A percentile compares a stretch with the other conserved stretches of the same genome.
Conservation (phyloP, 768 basidiomycete genomes). For the Dioszegia aurantiaca region DNA sequence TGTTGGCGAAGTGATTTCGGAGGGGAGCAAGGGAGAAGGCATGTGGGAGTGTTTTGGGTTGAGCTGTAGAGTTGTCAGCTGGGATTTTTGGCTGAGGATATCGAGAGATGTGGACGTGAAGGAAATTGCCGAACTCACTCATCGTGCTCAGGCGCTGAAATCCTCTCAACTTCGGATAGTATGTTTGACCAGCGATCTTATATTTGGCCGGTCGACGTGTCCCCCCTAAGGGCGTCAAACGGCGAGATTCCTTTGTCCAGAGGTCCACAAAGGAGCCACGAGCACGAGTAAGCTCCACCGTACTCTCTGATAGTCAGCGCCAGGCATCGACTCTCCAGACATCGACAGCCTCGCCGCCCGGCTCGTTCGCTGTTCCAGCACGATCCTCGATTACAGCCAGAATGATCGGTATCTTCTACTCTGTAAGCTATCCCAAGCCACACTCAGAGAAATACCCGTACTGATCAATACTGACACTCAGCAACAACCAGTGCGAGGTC, state of each 20-base stretch:
- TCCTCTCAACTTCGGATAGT: too few relatives aligned
- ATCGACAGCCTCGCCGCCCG: background rate
- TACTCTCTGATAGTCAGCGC: too few relatives aligned
- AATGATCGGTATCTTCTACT: conserved; percentile 4
- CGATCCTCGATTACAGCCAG: background rate
- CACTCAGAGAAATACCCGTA: background rate
- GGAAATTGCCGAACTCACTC: too few relatives aligned
- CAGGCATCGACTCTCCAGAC: background rate
- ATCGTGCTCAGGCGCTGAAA: too few relatives aligned
- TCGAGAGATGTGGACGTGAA: too few relatives aligned
- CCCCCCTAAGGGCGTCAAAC: too few relatives aligned
- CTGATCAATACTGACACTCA: background rate
- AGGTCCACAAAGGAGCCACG: too few relatives aligned
- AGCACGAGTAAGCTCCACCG: too few relatives aligned
- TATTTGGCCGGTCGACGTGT: too few relatives aligned
- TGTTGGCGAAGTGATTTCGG: conserved; percentile 30
- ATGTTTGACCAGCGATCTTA: too few relatives aligned
- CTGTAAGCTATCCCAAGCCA: background rate
- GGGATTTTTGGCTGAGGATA: too few relatives aligned
- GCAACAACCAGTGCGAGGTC: conserved; percentile 1
- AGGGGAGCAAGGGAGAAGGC: conserved; percentile 28
- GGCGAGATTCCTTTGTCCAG: too few relatives aligned
- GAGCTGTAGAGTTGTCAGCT: conserved; percentile 1
- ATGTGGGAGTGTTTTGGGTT: conserved; percentile 33
- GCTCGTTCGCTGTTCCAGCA: background rate